Percentiles rank a stretch among this genome's conserved stretches.
Conservation (phyloP, 2,329 filamentous ascomycete genomes). For the Magnaporthiopsis incrustans region DNA sequence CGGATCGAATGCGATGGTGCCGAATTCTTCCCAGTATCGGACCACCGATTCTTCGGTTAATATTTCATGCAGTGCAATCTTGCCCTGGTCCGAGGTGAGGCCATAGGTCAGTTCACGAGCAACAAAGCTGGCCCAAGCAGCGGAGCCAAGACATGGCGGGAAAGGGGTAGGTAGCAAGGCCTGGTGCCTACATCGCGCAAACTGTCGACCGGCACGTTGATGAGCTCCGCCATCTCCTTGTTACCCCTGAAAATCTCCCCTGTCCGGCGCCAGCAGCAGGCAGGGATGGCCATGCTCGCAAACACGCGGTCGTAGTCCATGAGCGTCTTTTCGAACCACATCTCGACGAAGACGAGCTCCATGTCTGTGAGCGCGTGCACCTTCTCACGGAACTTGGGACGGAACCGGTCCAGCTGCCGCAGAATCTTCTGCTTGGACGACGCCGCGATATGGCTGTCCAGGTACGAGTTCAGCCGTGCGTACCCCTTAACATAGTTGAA, state of each 20-base stretch:
- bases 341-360: conserved; percentile 89
- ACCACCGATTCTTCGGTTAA: conserved; percentile 91
- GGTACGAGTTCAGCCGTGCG: conserved; percentile 78
- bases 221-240: conserved; percentile 96
- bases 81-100: conserved; percentile 54
- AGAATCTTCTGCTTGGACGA: conserved; percentile 84
- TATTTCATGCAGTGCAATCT: conserved; percentile 91
- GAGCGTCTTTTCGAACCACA: conserved; percentile 96
- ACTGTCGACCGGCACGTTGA: conserved; percentile 84
- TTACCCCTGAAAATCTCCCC: conserved; percentile 97
- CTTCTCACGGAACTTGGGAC: conserved; percentile 92
- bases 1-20: conserved; percentile 91
- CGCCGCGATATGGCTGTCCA: conserved; percentile 79
- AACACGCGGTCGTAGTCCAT: conserved; percentile 99
- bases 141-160: not conserved
- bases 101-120: conserved; percentile 5
- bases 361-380: conserved; percentile 89
- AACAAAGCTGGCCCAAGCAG: conserved; percentile 5
- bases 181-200: conserved; percentile 69
- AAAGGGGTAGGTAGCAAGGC: conserved; percentile 6
- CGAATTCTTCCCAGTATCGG: conserved; percentile 98
- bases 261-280: conserved; percentile 93
- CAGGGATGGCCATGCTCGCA: conserved; percentile 96
- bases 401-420: conserved; percentile 83
- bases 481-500: conserved; percentile 99